Evolutionary conservation across 2,329 filamentous ascomycete species (phyloP).

Genomic region (Sclerotinia borealis): DNA sequence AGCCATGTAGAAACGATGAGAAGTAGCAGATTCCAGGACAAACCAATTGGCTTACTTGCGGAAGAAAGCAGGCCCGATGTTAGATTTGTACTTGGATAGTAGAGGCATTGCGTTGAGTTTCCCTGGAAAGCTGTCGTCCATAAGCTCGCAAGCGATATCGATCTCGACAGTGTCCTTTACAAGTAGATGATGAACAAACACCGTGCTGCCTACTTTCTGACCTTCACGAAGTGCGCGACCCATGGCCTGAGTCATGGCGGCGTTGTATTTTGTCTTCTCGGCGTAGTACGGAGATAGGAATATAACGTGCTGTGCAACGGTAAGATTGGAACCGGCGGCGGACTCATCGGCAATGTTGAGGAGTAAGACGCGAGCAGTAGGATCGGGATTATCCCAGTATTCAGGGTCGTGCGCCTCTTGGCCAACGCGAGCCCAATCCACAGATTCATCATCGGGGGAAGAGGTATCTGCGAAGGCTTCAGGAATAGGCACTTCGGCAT

Average conservation of each 20-base stretch:
- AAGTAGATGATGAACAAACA: not conserved
- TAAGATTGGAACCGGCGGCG: constrained; percentile 56
- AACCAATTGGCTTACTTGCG: not conserved
- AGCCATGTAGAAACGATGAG: not conserved
- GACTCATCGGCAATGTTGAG: constrained; percentile 51
- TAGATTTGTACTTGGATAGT: not conserved
- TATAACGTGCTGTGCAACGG: constrained; percentile 57
- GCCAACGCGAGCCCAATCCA: not conserved
- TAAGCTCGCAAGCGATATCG: not conserved
- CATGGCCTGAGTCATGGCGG: constrained; percentile 56
- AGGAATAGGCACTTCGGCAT: not conserved
- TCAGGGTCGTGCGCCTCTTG: constrained; percentile 31
- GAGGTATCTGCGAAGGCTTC: not conserved
- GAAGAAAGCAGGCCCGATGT: not conserved
- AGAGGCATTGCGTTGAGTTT: not conserved
- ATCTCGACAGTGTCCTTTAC: not conserved
- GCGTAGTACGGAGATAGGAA: constrained; percentile 53
- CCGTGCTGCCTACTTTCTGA: constrained; percentile 34
- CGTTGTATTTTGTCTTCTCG: constrained; percentile 40
- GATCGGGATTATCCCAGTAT: not conserved
- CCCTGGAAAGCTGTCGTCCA: not conserved
- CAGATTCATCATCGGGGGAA: not conserved
- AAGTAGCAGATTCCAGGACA: not conserved
- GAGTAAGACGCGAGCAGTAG: constrained; percentile 41
- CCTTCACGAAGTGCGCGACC: constrained; percentile 54